Base-by-base conservation (phyloP, 139 green algal genomes). In the Chlorella sp. region DNA sequence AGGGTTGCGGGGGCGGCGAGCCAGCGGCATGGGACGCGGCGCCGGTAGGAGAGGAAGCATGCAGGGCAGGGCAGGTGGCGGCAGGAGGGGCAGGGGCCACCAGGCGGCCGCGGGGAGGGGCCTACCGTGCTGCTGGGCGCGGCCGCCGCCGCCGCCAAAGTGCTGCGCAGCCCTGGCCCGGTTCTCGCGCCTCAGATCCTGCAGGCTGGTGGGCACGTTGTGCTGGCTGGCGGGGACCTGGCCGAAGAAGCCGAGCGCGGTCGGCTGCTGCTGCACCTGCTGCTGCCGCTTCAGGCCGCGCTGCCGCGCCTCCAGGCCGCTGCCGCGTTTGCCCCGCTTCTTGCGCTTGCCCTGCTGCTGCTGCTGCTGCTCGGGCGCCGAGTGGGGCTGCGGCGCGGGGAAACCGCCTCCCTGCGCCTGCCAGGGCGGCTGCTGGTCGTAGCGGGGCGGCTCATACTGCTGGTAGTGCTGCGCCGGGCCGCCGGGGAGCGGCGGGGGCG, bases 181-280 rank as follows among this genome's bases (percentile, higher is more conserved):
- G 75, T 84, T 88, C n/a, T 74, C 55, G 20, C 38, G 62, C 21
- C 67, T 36, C 65, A 88, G n/a, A 23, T 88, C 84, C 11, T 80
- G 36, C 15, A 88, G 75, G 55, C 36, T 70, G 65, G 74, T 15
- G 2, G 51, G 51, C 51, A 60, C 51, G 51, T 60, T 60, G 11
- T 60, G 51, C 51, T 23, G 51, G 51, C 51, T 21, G 12, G 51
- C 51, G 18, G 51, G 74, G 25, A 88, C 64, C 15, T 56, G 30
- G 44, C 63, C 47, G 47, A 87, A 87, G 38, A 83, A 87, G 13
- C 83, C 83, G 3, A 87, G 51, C 12, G 51, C 51, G 12, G 51
- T 60, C 11, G 11, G 51, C 12, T 9, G 51, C 12, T 9, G 51
- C 51, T 20, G 51, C 51, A 3, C 56, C 81, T 80, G 47, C 39